Evolutionary conservation across 2,329 filamentous ascomycete species (phyloP).

Genomic region (Aschersonia sp.): DNA sequence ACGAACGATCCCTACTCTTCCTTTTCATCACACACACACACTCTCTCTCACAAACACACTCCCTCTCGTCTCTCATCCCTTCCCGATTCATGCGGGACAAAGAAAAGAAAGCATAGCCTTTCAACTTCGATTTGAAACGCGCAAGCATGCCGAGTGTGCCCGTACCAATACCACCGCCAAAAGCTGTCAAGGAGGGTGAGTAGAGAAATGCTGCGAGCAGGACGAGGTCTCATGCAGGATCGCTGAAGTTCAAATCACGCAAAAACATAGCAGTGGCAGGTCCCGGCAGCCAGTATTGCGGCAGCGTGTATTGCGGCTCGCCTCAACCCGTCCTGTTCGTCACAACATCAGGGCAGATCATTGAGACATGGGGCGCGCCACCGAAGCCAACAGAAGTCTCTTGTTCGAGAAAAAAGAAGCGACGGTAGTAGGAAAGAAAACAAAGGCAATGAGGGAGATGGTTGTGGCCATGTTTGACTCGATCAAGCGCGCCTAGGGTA

Average conservation of each 20-base stretch:
- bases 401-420: too few species aligned
- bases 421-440: neutral
- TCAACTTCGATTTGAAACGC: neutral
- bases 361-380: conserved; percentile 5
- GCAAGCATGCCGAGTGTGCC: conserved; percentile 2
- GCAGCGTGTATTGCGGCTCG: conserved; percentile 5
- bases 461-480: too few species aligned
- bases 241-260: neutral
- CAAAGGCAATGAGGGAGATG: neutral
- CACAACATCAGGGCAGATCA: conserved; percentile 1
- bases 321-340: conserved; percentile 3
- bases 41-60: neutral
- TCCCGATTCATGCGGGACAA: neutral
- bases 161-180: conserved; percentile 2
- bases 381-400: conserved; percentile 1
- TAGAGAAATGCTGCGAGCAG: neutral
- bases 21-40: neutral
- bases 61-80: neutral
- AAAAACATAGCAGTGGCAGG: neutral
- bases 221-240: neutral
- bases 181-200: conserved; percentile 1
- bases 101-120: too few species aligned
- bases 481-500: too few species aligned
- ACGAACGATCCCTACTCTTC: neutral
- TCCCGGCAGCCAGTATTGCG: conserved; percentile 5